Percentiles rank a stretch among this genome's conserved stretches.
These are phyloP conservation scores for Talaromyces marneffei DNA, from an alignment of 2,329 filamentous ascomycete species.

Conservation along the genomic window DNA sequence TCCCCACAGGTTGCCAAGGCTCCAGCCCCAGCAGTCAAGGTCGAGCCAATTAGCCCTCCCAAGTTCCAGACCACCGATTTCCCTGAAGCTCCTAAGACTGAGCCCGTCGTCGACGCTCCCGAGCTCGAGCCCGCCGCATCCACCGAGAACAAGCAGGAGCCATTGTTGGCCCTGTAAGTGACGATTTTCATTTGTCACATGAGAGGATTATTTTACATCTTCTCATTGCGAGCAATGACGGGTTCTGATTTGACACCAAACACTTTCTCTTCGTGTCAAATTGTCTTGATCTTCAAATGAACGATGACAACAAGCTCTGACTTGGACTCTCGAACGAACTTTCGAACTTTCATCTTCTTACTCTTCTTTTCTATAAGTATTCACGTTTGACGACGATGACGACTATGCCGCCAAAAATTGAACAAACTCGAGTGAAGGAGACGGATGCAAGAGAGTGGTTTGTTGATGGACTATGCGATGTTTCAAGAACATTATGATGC, in stretches of 20 bases:
- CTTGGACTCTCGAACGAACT: not conserved
- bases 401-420: not conserved
- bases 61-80: constrained; percentile 44
- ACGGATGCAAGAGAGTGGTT: not conserved
- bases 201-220: not conserved
- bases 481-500: not conserved
- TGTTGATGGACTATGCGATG: not conserved
- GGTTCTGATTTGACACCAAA: not conserved
- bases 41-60: constrained; percentile 30
- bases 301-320: not conserved
- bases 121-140: constrained; percentile 16
- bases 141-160: constrained; percentile 28
- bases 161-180: constrained; percentile 26
- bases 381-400: constrained; percentile 2
- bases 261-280: not conserved
- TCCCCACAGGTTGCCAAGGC: constrained; percentile 32
- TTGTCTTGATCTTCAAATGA: not conserved
- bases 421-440: not conserved
- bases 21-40: constrained; percentile 36
- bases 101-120: constrained; percentile 26
- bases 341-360: not conserved
- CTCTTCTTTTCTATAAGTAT: constrained; percentile 1
- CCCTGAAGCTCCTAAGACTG: constrained; percentile 42
- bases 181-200: not conserved
- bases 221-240: not conserved